Evolutionary conservation across 2,329 filamentous ascomycete genomes (phyloP).

Genomic region (Arthroderma sp.): DNA sequence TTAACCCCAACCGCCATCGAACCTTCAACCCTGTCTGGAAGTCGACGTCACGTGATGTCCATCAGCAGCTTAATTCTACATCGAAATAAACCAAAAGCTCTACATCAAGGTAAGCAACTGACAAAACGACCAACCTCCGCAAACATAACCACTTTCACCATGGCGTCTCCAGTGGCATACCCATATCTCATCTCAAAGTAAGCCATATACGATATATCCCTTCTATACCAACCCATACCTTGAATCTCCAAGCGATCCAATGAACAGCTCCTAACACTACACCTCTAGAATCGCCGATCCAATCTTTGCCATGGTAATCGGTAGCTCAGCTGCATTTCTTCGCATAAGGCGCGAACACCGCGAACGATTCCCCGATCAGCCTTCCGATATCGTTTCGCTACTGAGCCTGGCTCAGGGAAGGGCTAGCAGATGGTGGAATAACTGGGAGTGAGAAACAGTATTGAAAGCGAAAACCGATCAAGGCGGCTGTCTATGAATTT

Average conservation of each 20-base stretch:
- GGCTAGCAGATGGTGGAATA: conserved; percentile 31
- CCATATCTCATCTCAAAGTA: conserved; percentile 10
- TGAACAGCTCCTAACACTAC: conserved; percentile 15
- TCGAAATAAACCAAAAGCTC: neutral
- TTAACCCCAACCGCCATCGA: no score
- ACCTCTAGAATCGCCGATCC: conserved; percentile 39
- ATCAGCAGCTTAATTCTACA: neutral
- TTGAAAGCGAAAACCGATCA: neutral
- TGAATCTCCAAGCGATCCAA: neutral
- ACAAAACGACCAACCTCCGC: neutral
- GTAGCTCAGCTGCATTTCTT: conserved; percentile 40
- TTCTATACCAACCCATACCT: neutral
- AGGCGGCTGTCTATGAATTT: neutral
- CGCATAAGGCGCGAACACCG: conserved; percentile 45
- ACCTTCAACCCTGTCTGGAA: neutral
- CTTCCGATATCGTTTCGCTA: conserved; percentile 23
- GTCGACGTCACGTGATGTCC: neutral
- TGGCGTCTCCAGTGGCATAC: conserved; percentile 5
- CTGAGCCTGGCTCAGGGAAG: conserved; percentile 22
- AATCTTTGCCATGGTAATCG: conserved; percentile 43
- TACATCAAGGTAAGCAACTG: neutral
- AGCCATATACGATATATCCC: neutral
- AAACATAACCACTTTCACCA: neutral
- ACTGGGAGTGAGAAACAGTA: conserved; percentile 17
- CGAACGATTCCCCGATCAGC: conserved; percentile 33